These are phyloP conservation scores for Fraxinus sp. DNA, from an alignment of 305 asterid genomes.

Conservation along the genomic window DNA sequence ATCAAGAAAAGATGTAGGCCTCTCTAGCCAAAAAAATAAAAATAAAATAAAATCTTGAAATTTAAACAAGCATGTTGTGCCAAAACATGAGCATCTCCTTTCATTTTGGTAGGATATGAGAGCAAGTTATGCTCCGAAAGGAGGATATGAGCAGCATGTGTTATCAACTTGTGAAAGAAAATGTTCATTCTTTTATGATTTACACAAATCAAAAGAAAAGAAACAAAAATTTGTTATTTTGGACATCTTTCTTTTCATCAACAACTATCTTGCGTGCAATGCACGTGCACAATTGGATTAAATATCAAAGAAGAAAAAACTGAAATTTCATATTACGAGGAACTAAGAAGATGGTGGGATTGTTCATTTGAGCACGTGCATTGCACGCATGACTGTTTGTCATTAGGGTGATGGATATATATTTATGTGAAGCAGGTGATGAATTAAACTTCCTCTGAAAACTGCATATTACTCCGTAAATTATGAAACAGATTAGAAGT, in stretches of 20 bases:
- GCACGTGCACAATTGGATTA: background rate
- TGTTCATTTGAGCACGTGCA: background rate
- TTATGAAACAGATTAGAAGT: constrained; percentile 28
- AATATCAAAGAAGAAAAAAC: background rate
- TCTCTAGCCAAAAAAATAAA: too few species aligned
- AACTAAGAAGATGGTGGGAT: background rate
- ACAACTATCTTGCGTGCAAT: too few species aligned
- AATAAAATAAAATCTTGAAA: too few species aligned
- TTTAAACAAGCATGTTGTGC: too few species aligned
- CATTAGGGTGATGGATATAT: background rate
- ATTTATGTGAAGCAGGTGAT: constrained; percentile 18
- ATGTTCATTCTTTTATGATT: background rate
- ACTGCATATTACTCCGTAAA: background rate
- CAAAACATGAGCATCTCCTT: too few species aligned
- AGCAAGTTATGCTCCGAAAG: too few species aligned
- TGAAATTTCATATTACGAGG: too few species aligned
- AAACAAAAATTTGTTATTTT: background rate
- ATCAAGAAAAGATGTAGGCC: background rate
- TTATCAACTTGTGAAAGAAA: background rate
- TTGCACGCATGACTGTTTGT: background rate
- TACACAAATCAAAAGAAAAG: too few species aligned
- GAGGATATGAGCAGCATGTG: too few species aligned
- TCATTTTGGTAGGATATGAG: too few species aligned
- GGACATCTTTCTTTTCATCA: background rate
- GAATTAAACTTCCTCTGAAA: constrained; percentile 15